Evolutionary conservation across 2,329 filamentous ascomycete genomes (phyloP), one percentile per base, ranked within the genome.

Genomic region (Exophiala viscosa): DNA sequence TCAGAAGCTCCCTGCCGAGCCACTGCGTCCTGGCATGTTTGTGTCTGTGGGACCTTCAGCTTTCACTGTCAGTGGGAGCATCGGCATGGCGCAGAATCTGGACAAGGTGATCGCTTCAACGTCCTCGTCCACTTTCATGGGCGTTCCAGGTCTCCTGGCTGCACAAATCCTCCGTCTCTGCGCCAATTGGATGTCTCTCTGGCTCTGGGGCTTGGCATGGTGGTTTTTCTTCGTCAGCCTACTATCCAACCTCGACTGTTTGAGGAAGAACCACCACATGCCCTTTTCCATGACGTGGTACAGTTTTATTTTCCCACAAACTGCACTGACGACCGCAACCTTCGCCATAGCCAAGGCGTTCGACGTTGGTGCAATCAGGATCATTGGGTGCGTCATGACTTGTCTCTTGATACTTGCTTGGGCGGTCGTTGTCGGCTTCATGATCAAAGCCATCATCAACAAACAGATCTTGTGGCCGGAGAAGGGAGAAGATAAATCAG

Each of bases 241-340:
- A n/a, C 85, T 87, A 2, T 87, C 59, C 20, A 63, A 63, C 34
- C 23, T 52, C 9, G 54, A 44, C 18, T 58, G 60, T 52, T 41
- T 55, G 15, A 40, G 44, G n/a, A 40, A 42, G 11, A 50, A 52
- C 10, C 50, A 60, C 23, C 79, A 76, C 49, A 82, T 90, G 73
- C 78, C 83, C 3, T 93, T 91, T 64, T 85, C 87, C 14, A 91
- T 93, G 87, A 88, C 85, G 1, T 95, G 88, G 84, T 93, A 86
- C 70, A 88, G 83, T 3, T 92, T 91, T 67, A 78, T 91, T 4
- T 91, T 91, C 63, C 87, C 88, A 1, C 90, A 91, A 61, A 91
- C 87, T 0, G 87, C 86, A 0, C 70, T 90, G 54, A 80, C 79
- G 34, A 87, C 85, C 0, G 86, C 87, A 0, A 93, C 88, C 0